A percentile compares a stretch with the other conserved stretches of the same genome.
Conservation (phyloP, 257 asterid species). For the Phtheirospermum japonicum region DNA sequence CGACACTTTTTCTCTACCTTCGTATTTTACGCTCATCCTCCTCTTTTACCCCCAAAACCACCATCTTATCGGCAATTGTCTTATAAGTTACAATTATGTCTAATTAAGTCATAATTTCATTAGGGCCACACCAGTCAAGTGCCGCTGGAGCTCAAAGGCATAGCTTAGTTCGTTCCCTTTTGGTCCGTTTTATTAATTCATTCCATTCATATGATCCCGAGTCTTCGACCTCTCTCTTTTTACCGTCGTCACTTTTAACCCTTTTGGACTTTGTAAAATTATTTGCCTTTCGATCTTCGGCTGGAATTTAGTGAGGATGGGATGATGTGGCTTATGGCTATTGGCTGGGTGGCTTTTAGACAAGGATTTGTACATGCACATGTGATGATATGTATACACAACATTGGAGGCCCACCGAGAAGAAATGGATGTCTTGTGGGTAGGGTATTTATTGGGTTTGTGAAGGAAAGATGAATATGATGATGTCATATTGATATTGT, state of each 20-base stretch:
- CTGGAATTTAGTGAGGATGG: slow-evolving; percentile 32
- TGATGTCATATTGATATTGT: slow-evolving; percentile 31
- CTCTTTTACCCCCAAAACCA: slow-evolving; percentile 27
- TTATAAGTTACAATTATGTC: slow-evolving; percentile 37
- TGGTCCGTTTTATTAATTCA: slow-evolving; percentile 44
- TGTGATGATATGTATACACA: slow-evolving; percentile 38
- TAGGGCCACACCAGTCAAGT: slow-evolving; percentile 36
- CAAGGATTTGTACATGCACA: slow-evolving; percentile 45
- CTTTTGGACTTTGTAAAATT: slow-evolving; percentile 29
- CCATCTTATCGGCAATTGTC: slow-evolving; percentile 10
- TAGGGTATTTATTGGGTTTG: slow-evolving; percentile 37
- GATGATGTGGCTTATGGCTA: neutral
- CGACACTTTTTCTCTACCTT: slow-evolving; percentile 10
- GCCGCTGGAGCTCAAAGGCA: slow-evolving; percentile 34
- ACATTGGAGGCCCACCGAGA: slow-evolving; percentile 44
- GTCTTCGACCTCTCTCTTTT: slow-evolving; percentile 19
- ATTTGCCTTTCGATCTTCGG: slow-evolving; percentile 22
- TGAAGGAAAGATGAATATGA: slow-evolving; percentile 44
- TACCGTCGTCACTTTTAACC: neutral
- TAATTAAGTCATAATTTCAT: slow-evolving; percentile 35
- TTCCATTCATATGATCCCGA: slow-evolving; percentile 47
- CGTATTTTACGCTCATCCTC: slow-evolving; percentile 19
- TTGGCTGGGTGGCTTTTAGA: slow-evolving; percentile 27
- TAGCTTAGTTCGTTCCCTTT: slow-evolving; percentile 36
- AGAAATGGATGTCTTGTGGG: slow-evolving; percentile 45